Evolutionary conservation across 2,329 filamentous ascomycete genomes (phyloP).

Genomic region (Neoascochyta sp.): DNA sequence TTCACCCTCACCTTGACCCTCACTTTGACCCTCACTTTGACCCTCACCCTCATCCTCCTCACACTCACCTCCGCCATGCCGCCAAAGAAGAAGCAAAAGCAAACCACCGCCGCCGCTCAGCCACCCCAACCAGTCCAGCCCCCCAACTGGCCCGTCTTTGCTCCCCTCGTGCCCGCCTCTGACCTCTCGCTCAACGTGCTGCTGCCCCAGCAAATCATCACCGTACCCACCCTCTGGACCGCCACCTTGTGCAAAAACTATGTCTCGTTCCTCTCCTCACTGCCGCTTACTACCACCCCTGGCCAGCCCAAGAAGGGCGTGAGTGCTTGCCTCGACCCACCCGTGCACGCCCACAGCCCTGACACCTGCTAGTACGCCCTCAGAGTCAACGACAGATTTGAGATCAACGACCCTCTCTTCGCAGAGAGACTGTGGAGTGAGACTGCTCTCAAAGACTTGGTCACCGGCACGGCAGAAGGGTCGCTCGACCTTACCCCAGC

Average conservation of each 20-base stretch:
- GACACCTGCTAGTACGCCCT: too few species aligned
- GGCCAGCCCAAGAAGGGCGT: slow-evolving; percentile 72
- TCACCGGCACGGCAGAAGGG: slow-evolving; percentile 37
- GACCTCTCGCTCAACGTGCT: slow-evolving; percentile 60
- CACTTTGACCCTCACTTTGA: too few species aligned
- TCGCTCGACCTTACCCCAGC: slow-evolving; percentile 25
- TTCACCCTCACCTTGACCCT: too few species aligned
- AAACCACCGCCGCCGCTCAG: too few species aligned
- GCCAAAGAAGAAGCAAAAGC: slow-evolving; percentile 29
- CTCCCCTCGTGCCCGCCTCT: slow-evolving; percentile 62
- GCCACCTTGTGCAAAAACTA: slow-evolving; percentile 71
- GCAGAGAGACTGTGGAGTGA: slow-evolving; percentile 71
- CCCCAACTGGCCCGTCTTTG: slow-evolving; percentile 69
- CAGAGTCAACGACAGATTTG: slow-evolving; percentile 85
- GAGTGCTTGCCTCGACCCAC: too few species aligned
- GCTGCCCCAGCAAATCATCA: slow-evolving; percentile 64
- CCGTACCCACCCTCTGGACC: slow-evolving; percentile 72
- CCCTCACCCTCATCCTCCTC: too few species aligned
- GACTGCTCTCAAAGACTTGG: slow-evolving; percentile 67
- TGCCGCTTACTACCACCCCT: slow-evolving; percentile 75
- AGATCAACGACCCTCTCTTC: slow-evolving; percentile 72
- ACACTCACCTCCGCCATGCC: slow-evolving; percentile 16
- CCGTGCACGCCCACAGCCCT: too few species aligned
- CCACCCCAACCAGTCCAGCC: slow-evolving; percentile 14
- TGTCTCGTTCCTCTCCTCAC: slow-evolving; percentile 64